Evolutionary conservation across 2,329 filamentous ascomycete species (phyloP).

Genomic region (Westerdykella aurantiaca): DNA sequence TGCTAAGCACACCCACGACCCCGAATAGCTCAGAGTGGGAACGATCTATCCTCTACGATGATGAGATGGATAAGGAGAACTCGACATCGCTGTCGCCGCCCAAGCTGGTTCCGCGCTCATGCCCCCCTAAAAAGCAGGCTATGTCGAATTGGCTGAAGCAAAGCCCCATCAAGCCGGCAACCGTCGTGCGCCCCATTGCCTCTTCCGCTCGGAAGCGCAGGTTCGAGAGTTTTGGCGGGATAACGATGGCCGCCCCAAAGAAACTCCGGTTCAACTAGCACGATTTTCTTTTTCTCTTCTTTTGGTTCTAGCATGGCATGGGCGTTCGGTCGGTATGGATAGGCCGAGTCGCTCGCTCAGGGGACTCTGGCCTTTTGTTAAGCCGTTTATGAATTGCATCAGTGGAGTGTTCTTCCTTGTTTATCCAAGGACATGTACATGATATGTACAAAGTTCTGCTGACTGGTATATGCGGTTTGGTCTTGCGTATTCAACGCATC

Average conservation of each 20-base stretch:
- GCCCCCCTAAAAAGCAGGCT: conserved; percentile 47
- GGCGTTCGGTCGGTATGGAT: no score
- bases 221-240: conserved; percentile 2
- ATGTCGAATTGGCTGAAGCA: conserved; percentile 10
- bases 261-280: conserved; percentile 20
- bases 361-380: no score
- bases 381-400: no score
- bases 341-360: no score
- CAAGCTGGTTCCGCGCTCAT: conserved; percentile 30
- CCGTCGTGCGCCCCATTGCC: not conserved
- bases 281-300: no score
- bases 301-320: no score
- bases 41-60: conserved; percentile 16
- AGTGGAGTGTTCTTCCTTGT: no score
- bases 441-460: no score
- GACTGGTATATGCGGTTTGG: no score
- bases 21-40: conserved; percentile 27
- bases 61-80: conserved; percentile 26
- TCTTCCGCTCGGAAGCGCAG: conserved; percentile 1
- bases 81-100: conserved; percentile 10
- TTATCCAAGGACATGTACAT: no score
- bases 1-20: conserved; percentile 20
- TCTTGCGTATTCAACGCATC: no score
- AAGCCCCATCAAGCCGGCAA: conserved; percentile 16
- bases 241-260: conserved; percentile 21